Conservation (phyloP, 1,284 basidiomycete genomes). For the Ustilago shanxiensis region DNA sequence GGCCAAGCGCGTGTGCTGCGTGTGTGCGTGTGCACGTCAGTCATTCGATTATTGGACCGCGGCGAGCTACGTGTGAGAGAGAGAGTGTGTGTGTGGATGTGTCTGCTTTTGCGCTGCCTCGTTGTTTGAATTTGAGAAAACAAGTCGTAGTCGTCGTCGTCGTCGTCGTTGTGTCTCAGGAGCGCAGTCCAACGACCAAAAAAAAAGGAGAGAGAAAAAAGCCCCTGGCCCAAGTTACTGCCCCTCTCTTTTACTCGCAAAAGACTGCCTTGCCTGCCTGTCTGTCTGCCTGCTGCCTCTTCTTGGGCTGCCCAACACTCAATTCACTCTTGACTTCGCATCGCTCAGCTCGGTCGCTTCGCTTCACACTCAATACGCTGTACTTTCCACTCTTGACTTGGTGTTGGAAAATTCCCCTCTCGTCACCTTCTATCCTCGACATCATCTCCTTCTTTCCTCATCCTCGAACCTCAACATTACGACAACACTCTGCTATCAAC, state of each 20-base stretch:
- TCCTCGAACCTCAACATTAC: background rate
- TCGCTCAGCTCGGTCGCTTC: conserved; percentile 3
- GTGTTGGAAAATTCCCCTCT: conserved; percentile 1
- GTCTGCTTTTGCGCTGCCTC: too few relatives aligned
- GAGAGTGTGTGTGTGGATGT: background rate
- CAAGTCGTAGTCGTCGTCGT: too few relatives aligned
- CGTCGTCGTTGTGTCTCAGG: conserved; percentile 6
- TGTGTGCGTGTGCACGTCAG: too few relatives aligned
- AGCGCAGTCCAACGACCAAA: background rate
- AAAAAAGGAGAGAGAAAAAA: background rate
- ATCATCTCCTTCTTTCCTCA: background rate
- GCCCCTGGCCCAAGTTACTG: background rate
- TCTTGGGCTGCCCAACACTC: too few relatives aligned
- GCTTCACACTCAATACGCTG: too few relatives aligned
- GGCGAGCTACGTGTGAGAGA: background rate
- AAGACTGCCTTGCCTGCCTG: too few relatives aligned
- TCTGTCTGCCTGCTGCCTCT: conserved; percentile 4
- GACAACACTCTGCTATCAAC: background rate
- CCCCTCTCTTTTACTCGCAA: background rate
- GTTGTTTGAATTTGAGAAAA: background rate
- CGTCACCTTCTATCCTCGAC: conserved; percentile 1
- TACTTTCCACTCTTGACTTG: too few relatives aligned
- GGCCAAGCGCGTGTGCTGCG: background rate
- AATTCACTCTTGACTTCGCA: too few relatives aligned
- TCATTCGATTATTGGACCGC: background rate